Evolutionary conservation across 495 filamentous ascomycete genomes (phyloP), one percentile per base, ranked within the genome.

Genomic region (Neurospora sp.): DNA sequence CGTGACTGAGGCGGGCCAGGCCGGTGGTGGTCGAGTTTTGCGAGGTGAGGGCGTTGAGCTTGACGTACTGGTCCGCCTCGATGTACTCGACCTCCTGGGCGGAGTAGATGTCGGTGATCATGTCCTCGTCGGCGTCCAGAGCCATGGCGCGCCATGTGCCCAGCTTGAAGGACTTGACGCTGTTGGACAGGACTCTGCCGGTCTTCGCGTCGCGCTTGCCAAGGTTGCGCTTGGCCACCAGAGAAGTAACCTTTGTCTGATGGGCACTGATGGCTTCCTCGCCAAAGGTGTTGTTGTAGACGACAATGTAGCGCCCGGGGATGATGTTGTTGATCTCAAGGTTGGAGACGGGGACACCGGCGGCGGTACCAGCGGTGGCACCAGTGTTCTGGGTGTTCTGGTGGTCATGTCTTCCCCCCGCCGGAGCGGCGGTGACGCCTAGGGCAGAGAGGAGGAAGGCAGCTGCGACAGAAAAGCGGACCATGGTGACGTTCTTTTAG

Each of bases 271-370:
- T 79, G 69, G 77, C 83, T 23, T 80, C 81, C 42, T 83, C 78
- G 72, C 72, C 77, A 74, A 77, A 82, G 9, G 79, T 83, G 80
- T 77, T 83, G 79, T 86, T 82, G 80, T 87, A 87, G 44, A 87
- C 85, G 5, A 87, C 84, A 44, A 87, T 87, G 76, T 84, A 87
- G 42, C 76, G 79, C 79, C 84, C 82, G 8, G 84, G 83, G 38
- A 87, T 81, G 42, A 80, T 69, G 71, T 85, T 77, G 18, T 40
- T 66, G 39, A 78, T 79, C 10, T 83, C 72, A 1, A 81, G 79
- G 74, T 87, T 87, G 76, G 79, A 80, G 73, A 88, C 75, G 73
- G 85, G 84, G 18, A 84, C 78, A 14, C 81, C 84, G 44, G 54
- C 54, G 1, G 54, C 87, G 59, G 77, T 76, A 77, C 76, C 78